A percentile compares a stretch with the other conserved stretches of the same genome.
Conservation (phyloP, 164 flowering plant genomes). For the Vitis riparia region DNA sequence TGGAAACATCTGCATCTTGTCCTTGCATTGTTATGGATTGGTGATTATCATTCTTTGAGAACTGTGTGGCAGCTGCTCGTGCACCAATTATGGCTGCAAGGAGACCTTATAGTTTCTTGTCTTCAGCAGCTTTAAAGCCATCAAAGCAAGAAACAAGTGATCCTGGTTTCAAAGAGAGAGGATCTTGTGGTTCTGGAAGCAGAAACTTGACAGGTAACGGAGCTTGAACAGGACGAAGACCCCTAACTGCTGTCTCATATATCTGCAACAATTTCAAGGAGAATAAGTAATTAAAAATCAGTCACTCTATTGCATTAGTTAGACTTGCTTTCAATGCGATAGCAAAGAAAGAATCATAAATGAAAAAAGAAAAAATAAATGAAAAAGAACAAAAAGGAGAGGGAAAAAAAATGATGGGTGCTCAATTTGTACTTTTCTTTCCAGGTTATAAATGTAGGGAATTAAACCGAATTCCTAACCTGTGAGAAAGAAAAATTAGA, state of each 20-base stretch:
- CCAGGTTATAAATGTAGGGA: no score
- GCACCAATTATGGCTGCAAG: slow-evolving; percentile 84
- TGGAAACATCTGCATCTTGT: no score
- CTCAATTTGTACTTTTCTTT: slow-evolving; percentile 56
- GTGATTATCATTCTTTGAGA: slow-evolving; percentile 40
- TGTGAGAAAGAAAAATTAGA: no score
- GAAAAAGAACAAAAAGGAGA: no score
- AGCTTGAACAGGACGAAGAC: slow-evolving; percentile 54
- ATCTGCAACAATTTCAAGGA: slow-evolving; percentile 31
- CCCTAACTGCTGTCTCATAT: slow-evolving; percentile 73
- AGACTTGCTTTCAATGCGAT: no score
- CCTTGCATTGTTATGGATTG: no score
- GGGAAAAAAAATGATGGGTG: neutral
- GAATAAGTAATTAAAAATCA: no score
- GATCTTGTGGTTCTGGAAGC: slow-evolving; percentile 63
- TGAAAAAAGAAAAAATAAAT: neutral
- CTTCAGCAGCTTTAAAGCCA: slow-evolving; percentile 26
- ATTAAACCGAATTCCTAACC: no score
- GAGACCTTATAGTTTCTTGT: slow-evolving; percentile 47
- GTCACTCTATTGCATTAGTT: no score
- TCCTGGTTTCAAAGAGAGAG: slow-evolving; percentile 77
- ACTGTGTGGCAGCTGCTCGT: slow-evolving; percentile 68
- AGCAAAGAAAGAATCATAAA: neutral
- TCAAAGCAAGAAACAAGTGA: slow-evolving; percentile 30
- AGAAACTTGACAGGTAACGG: slow-evolving; percentile 77